phyloP scores from a whole-genome alignment of 495 filamentous ascomycete genomes.

The Talaromyces ruber region DNA sequence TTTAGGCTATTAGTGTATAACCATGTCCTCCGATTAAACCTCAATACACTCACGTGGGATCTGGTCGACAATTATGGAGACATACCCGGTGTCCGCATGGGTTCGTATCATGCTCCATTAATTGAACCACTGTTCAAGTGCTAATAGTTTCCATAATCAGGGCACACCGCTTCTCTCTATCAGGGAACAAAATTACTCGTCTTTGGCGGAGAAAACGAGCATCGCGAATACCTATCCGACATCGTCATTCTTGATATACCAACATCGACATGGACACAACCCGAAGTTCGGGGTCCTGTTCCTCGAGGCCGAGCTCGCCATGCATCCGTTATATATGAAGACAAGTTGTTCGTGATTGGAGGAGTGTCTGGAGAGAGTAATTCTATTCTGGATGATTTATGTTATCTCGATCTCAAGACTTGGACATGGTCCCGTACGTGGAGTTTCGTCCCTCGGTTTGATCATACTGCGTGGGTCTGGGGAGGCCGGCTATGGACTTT shows the following conservation, averaged over 20 bases:
- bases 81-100: conserved; percentile 97
- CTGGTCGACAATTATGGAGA: conserved; percentile 98
- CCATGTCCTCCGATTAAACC: conserved; percentile 82
- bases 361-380: conserved; percentile 84
- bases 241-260: conserved; percentile 92
- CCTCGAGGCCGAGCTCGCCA: conserved; percentile 88
- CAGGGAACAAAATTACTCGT: conserved; percentile 89
- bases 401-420: conserved; percentile 92
- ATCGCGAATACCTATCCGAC: conserved; percentile 89
- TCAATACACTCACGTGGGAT: conserved; percentile 83
- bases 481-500: conserved; percentile 93
- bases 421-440: conserved; percentile 96
- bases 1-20: conserved; percentile 67
- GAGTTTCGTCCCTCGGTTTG: conserved; percentile 88
- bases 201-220: conserved; percentile 96
- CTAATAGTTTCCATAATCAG: conserved; percentile 31
- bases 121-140: neutral
- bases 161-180: conserved; percentile 93
- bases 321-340: conserved; percentile 88
- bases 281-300: conserved; percentile 69
- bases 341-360: conserved; percentile 90
- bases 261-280: conserved; percentile 89
- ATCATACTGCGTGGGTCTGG: conserved; percentile 90
- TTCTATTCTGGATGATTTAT: conserved; percentile 86
- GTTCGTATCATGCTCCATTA: conserved; percentile 37